These are phyloP conservation scores for Helotiales sp. DNA, from an alignment of 2,329 filamentous ascomycete genomes.

Conservation along the genomic window DNA sequence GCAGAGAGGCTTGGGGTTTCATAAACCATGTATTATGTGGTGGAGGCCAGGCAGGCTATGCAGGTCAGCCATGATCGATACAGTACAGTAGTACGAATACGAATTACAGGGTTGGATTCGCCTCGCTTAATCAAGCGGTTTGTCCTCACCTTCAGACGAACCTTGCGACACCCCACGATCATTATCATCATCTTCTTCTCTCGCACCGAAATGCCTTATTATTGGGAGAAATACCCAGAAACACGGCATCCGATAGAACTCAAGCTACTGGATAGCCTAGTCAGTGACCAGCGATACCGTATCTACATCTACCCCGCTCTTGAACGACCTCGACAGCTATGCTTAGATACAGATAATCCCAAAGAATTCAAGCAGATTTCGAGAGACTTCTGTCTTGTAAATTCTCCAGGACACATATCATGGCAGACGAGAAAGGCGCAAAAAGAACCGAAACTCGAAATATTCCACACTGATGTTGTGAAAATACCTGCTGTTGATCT, in stretches of 20 bases:
- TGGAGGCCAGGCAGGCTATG: background rate
- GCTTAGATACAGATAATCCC: background rate
- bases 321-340: background rate
- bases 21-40: background rate
- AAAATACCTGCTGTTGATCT: background rate
- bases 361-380: background rate
- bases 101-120: background rate
- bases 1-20: background rate
- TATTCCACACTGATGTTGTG: background rate
- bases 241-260: background rate
- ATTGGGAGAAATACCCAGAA: background rate
- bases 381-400: background rate
- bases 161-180: background rate
- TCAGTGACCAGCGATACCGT: background rate
- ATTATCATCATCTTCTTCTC: background rate
- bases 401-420: background rate
- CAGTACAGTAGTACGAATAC: too few species aligned
- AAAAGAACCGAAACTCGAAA: background rate
- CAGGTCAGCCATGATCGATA: background rate
- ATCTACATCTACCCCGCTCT: background rate
- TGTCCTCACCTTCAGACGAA: background rate
- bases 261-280: background rate
- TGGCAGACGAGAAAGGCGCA: background rate
- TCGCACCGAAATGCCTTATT: background rate
- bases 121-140: background rate